phyloP scores from a whole-genome alignment of 768 basidiomycete species.

The Kondoa malvinella region DNA sequence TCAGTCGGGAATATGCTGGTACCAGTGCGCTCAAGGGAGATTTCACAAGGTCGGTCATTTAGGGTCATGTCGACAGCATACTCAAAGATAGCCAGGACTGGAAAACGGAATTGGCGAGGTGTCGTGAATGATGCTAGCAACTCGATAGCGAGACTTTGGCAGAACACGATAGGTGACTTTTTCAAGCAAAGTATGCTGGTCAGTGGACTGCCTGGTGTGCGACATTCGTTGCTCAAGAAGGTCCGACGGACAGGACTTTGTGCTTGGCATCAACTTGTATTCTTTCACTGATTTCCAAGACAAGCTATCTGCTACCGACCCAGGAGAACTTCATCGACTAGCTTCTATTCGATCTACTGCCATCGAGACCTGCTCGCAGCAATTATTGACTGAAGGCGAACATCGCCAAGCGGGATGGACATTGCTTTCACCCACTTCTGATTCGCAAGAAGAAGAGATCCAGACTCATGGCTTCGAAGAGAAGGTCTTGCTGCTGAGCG shows the following conservation, averaged over 20 bases:
- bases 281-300: constrained; percentile 89
- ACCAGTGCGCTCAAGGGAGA: constrained; percentile 94
- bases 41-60: constrained; percentile 54
- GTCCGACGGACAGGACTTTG: constrained; percentile 26
- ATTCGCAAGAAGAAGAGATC: constrained; percentile 38
- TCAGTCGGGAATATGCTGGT: constrained; percentile 42
- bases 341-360: constrained; percentile 82
- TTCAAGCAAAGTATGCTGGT: constrained; percentile 83
- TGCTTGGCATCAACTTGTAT: constrained; percentile 64
- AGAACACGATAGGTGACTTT: constrained; percentile 53
- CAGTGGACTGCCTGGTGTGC: constrained; percentile 32
- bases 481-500: constrained; percentile 58
- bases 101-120: constrained; percentile 81
- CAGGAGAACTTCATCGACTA: constrained; percentile 67
- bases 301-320: constrained; percentile 78
- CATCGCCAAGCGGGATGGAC: constrained; percentile 75
- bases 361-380: constrained; percentile 67
- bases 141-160: constrained; percentile 63
- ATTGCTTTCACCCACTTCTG: constrained; percentile 60
- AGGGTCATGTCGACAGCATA: background rate
- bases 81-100: constrained; percentile 42
- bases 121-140: constrained; percentile 84
- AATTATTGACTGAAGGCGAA: constrained; percentile 61
- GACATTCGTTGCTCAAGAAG: constrained; percentile 6
- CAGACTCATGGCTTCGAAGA: constrained; percentile 50